A percentile compares a stretch with the other conserved stretches of the same genome.
Conservation (phyloP, 2,329 filamentous ascomycete genomes). For the Colletotrichum tabaci region DNA sequence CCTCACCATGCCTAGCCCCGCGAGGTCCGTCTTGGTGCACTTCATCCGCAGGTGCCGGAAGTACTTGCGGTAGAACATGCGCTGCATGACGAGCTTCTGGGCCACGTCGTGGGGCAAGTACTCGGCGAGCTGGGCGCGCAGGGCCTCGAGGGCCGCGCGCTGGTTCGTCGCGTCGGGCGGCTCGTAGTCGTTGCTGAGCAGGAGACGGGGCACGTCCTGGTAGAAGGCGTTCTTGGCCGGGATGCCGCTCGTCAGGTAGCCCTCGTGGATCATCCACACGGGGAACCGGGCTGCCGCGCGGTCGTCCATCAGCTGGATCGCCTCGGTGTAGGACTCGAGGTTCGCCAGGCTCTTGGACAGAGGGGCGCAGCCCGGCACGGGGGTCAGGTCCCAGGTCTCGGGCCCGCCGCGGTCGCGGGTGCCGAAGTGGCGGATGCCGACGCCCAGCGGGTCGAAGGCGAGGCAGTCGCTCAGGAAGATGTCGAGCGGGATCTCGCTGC, state of each 20-base stretch:
- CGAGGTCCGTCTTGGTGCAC: slow-evolving; percentile 41
- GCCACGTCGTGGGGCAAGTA: slow-evolving; percentile 31
- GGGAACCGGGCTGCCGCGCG: slow-evolving; percentile 38
- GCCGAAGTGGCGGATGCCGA: slow-evolving; percentile 40
- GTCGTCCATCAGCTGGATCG: slow-evolving; percentile 41
- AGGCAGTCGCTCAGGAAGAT: slow-evolving; percentile 41
- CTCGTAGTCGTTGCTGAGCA: slow-evolving; percentile 38
- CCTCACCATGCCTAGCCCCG: slow-evolving; percentile 39
- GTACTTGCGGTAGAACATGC: slow-evolving; percentile 42
- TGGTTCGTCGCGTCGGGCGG: slow-evolving; percentile 36
- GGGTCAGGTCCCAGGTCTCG: slow-evolving; percentile 42
- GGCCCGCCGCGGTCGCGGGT: slow-evolving; percentile 39
- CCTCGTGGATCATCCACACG: slow-evolving; percentile 43
- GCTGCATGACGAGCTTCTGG: slow-evolving; percentile 36
- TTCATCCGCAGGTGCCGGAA: slow-evolving; percentile 41
- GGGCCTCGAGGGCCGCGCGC: slow-evolving; percentile 27
- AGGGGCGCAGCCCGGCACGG: slow-evolving; percentile 36
- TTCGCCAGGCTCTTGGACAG: slow-evolving; percentile 37
- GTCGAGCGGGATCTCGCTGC: slow-evolving; percentile 41
- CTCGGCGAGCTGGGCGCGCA: slow-evolving; percentile 29
- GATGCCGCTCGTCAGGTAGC: slow-evolving; percentile 38
- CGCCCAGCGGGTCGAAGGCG: slow-evolving; percentile 38
- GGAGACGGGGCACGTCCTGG: slow-evolving; percentile 30
- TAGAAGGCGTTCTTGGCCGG: slow-evolving; percentile 38
- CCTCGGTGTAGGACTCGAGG: slow-evolving; percentile 38